A percentile compares a stretch with the other conserved stretches of the same genome.
These are phyloP conservation scores for Eucalyptus cloeziana DNA, from an alignment of 345 rosid genomes.

Conservation along the genomic window DNA sequence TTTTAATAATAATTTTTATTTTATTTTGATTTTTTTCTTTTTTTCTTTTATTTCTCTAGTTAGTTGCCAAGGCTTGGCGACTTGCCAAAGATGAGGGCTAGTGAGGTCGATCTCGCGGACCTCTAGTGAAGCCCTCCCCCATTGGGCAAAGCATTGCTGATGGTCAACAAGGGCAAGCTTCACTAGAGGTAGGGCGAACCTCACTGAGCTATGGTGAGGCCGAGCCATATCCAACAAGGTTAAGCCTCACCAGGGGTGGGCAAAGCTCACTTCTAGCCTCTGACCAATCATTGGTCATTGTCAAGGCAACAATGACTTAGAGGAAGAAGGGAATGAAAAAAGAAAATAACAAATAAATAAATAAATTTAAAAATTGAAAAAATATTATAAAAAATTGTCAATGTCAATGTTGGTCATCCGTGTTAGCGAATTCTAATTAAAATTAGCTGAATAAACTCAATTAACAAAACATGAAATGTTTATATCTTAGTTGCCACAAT, in stretches of 20 bases:
- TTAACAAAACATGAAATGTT: no score
- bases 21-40: fast-evolving
- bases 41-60: no score
- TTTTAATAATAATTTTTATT: no score
- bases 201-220: no score
- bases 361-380: fast-evolving
- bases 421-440: no score
- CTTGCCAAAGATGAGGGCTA: no score
- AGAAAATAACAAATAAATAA: no score
- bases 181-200: background rate
- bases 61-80: fast-evolving
- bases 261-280: background rate
- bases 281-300: background rate
- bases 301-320: fast-evolving
- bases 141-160: background rate
- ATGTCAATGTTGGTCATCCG: background rate
- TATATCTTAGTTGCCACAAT: fast-evolving
- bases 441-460: fast-evolving
- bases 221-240: background rate
- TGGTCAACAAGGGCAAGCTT: background rate
- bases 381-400: no score
- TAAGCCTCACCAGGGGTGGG: background rate
- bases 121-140: background rate
- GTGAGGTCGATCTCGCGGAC: fast-evolving
- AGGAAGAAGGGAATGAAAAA: background rate